Evolutionary conservation across 2,329 filamentous ascomycete genomes (phyloP).

Genomic region (Pochonia chlamydosporia): DNA sequence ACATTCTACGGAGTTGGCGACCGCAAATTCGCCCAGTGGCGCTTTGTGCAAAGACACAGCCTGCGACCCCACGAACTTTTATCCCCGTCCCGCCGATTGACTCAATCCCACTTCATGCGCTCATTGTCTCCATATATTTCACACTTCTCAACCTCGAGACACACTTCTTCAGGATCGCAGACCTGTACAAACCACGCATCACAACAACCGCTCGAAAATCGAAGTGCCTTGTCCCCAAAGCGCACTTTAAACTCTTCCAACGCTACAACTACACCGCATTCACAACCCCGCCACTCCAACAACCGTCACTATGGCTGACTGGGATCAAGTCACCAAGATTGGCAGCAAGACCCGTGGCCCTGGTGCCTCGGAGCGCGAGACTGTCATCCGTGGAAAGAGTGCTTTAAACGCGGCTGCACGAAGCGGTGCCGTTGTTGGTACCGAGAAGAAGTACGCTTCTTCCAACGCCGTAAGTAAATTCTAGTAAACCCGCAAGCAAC

Average conservation of each 20-base stretch:
- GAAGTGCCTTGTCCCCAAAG: not conserved
- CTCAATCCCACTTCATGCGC: conserved; percentile 26
- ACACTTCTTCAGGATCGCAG: not conserved
- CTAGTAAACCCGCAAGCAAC: not conserved
- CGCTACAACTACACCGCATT: not conserved
- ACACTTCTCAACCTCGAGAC: conserved; percentile 4
- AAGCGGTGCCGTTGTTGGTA: conserved; percentile 66
- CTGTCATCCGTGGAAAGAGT: conserved; percentile 76
- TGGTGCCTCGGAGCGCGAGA: conserved; percentile 67
- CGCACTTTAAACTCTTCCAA: conserved; percentile 2
- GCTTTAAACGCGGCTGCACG: conserved; percentile 88
- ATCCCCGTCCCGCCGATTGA: conserved; percentile 29
- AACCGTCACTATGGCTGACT: conserved; percentile 63
- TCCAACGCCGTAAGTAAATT: conserved; percentile 55
- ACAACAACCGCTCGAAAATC: not conserved
- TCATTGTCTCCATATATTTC: conserved; percentile 24
- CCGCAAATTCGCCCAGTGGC: not conserved
- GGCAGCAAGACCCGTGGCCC: conserved; percentile 74
- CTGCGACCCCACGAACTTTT: conserved; percentile 15
- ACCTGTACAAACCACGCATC: not conserved
- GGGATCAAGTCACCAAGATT: conserved; percentile 88
- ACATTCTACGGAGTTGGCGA: conserved; percentile 8
- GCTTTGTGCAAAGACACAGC: conserved; percentile 8
- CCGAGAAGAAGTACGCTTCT: conserved; percentile 84
- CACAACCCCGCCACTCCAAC: conserved; percentile 16